Percentiles rank a stretch among this genome's conserved stretches.
These are phyloP conservation scores for Jatropha curcas DNA, from an alignment of 345 rosid species.

Conservation along the genomic window DNA sequence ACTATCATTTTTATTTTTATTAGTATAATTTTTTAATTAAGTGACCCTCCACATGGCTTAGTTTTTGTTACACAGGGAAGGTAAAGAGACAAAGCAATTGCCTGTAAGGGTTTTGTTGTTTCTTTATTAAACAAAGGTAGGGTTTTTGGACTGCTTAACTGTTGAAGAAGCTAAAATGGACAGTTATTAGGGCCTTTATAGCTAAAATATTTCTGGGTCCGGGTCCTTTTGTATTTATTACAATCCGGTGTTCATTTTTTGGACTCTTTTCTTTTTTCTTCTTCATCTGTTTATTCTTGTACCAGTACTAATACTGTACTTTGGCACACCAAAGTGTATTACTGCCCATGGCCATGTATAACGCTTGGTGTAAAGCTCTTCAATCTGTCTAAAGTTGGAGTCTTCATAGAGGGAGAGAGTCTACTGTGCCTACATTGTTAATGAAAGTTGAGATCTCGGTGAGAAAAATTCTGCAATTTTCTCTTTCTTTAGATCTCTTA, in stretches of 20 bases:
- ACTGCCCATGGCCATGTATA: too few relatives aligned
- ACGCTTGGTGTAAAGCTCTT: constrained; percentile 10
- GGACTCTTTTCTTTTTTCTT: constrained; percentile 22
- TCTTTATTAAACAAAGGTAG: constrained; percentile 28
- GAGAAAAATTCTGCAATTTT: constrained; percentile 35
- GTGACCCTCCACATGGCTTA: constrained; percentile 35
- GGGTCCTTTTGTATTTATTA: constrained; percentile 30
- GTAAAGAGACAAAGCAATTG: constrained; percentile 25
- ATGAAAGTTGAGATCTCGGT: constrained; percentile 42
- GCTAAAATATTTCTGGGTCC: constrained; percentile 29
- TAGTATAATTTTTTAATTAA: constrained; percentile 7
- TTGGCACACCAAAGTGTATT: too few relatives aligned
- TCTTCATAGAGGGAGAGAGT: constrained; percentile 28
- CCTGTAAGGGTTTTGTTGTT: constrained; percentile 33
- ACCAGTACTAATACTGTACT: constrained; percentile 13
- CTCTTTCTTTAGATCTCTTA: constrained; percentile 35
- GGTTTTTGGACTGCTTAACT: constrained; percentile 22
- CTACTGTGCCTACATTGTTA: constrained; percentile 42
- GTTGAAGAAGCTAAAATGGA: constrained; percentile 26
- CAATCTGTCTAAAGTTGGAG: constrained; percentile 31
- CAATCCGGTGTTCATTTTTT: constrained; percentile 14
- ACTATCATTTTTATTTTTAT: background rate
- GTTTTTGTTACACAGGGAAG: constrained; percentile 1
- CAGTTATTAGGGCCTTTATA: constrained; percentile 16
- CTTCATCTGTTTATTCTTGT: constrained; percentile 5